Percentiles rank a stretch among this genome's conserved stretches.
Conservation (phyloP, 495 filamentous ascomycete genomes). For the Penicillium bovifimosum region DNA sequence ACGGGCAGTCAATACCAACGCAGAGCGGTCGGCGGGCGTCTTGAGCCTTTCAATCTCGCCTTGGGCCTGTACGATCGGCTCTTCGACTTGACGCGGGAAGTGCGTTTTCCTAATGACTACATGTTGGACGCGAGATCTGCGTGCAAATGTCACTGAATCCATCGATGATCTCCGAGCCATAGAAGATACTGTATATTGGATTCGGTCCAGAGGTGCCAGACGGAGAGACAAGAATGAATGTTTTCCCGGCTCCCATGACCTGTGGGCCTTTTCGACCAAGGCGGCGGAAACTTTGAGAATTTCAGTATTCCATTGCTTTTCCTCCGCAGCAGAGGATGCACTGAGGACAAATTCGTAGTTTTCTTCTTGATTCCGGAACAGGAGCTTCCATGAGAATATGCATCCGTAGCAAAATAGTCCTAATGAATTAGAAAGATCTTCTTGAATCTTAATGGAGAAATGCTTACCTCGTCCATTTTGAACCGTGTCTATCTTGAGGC, state of each 20-base stretch:
- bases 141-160: slow-evolving; percentile 66
- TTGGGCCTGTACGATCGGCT: slow-evolving; percentile 11
- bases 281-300: slow-evolving; percentile 30
- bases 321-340: slow-evolving; percentile 78
- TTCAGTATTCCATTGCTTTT: slow-evolving; percentile 63
- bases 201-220: slow-evolving; percentile 66
- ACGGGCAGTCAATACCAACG: slow-evolving; percentile 49
- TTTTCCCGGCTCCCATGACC: slow-evolving; percentile 23
- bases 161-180: slow-evolving; percentile 74
- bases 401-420: slow-evolving; percentile 82
- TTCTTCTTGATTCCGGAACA: slow-evolving; percentile 71
- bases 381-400: slow-evolving; percentile 87
- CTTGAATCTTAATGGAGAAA: background rate
- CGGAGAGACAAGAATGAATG: slow-evolving; percentile 56
- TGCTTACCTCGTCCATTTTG: slow-evolving; percentile 76
- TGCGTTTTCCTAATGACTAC: slow-evolving; percentile 90
- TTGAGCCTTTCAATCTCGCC: slow-evolving; percentile 34
- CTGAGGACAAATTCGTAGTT: slow-evolving; percentile 83
- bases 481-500: slow-evolving; percentile 66
- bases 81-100: slow-evolving; percentile 52
- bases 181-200: slow-evolving; percentile 66
- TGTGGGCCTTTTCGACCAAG: slow-evolving; percentile 19
- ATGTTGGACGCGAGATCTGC: slow-evolving; percentile 50
- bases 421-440: slow-evolving; percentile 24
- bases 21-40: slow-evolving; percentile 8